Evolutionary conservation across 2,329 filamentous ascomycete species (phyloP), one percentile per base, ranked within the genome.

Genomic region (Penicillium sumatraense): DNA sequence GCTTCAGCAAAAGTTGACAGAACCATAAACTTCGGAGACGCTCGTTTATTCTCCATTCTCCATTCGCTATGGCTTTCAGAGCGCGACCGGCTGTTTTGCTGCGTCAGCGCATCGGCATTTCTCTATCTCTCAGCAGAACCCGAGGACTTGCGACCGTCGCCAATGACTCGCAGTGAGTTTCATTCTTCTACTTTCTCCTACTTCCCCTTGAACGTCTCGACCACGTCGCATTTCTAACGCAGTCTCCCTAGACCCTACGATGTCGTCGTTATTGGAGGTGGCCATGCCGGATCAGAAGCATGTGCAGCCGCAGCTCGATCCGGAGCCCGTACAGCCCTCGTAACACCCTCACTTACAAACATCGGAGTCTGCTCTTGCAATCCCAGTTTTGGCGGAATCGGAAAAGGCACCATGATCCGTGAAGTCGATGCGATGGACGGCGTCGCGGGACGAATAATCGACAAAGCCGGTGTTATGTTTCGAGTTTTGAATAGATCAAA

Each of bases 361-460:
- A 86, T 98, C 18, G 93, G 93, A 52, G 91, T 95, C 26, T 98
- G 93, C 78, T 97, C 93, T 31, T 98, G 93, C 78, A 98, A 98
- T 72, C 93, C 93, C 1, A 96, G 91, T 61, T 96, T 99, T 70
- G 95, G 95, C 35, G 95, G 95, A n/a, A 98, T 99, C 65, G 95
- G 95, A 41, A 99, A 99, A 73, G 95, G 95, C 14, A 98, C 91
- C 9, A 97, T 99, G 80, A 80, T 99, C 48, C 88, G 93, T 38
- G 95, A 99, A 75, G 88, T 99, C 27, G 95, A 99, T 78, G 95
- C 95, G 0, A 81, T 99, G 56, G 95, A 98, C 69, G 95, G 95
- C 0, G 80, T 99, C 18, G 89, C 92, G 0, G 93, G 91, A 0
- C 85, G 91, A 31, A 88, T 97, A 20, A 91, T 96, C 56, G 95